Base-by-base conservation (phyloP, 2,329 filamentous ascomycete genomes). In the Exophiala spinifera region DNA sequence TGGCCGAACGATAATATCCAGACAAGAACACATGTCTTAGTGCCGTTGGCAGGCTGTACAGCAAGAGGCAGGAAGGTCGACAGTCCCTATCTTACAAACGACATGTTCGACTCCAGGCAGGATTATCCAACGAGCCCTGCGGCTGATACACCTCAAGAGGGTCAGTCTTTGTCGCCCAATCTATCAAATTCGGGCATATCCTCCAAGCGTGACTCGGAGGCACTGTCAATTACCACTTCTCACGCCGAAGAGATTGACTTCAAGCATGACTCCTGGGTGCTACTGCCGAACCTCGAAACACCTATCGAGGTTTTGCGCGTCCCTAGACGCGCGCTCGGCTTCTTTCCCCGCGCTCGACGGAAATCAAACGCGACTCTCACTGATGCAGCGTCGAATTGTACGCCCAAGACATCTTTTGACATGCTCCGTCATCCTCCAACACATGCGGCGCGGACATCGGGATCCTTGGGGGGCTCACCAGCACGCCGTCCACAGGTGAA, bases 1-100 rank as follows among this genome's bases (percentile, higher is more conserved):
- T 99, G 94, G 94, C 89, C 91, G 5, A 89, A 91, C 60, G 94
- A 97, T 67, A 90, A 84, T 59, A 87, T 97, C 33, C 92, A 96
- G 69, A 83, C 85, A 45, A 85, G 91, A 55, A 89, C 89, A 65
- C 86, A 83, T 60, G 79, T 99, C 14, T 80, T 91, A 7, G 75
- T 99, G 49, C 94, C 94, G 0, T 89, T 97, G 3, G 91, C 96
- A 69, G 87, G 89, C 37, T 97, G 92, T 69, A 85, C 87, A 39
- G 78, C 91, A 39, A 94, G 91, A 66, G 57, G 63, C 55, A 21
- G 59, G 63, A 64, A 62, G 51, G 59, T 61, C 14, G 61, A 65
- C 13, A 57, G 63, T 36, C 59, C 58, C 7, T 51, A 63, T 46
- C 40, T 56, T 21, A 56, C 56, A 7, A 42, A 33, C 14, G 57